phyloP scores from a whole-genome alignment of 2,329 filamentous ascomycete genomes.

The Xylariaceae sp. region DNA sequence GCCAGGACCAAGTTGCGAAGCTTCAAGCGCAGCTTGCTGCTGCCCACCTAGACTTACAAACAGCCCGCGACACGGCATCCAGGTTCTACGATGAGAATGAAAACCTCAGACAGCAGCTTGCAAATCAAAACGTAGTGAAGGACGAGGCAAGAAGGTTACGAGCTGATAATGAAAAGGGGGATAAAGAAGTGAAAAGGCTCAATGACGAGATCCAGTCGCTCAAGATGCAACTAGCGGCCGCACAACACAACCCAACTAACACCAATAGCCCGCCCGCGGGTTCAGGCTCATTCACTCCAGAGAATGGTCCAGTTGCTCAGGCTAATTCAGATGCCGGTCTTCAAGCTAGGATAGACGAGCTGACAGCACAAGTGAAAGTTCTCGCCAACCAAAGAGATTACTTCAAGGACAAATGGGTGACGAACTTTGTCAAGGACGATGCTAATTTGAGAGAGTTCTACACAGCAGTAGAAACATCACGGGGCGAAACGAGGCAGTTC shows the following conservation, averaged over 20 bases:
- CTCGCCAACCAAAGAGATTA: conserved; percentile 8
- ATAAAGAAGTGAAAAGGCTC: not conserved
- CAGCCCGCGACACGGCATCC: conserved; percentile 1
- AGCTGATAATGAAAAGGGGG: conserved; percentile 1
- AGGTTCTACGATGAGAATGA: conserved; percentile 1
- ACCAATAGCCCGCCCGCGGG: too few species aligned
- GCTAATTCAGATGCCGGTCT: not conserved
- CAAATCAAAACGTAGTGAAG: not conserved
- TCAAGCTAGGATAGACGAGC: not conserved
- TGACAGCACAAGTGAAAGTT: too few species aligned
- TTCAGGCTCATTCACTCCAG: too few species aligned
- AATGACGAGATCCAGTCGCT: conserved; percentile 2
- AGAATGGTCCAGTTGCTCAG: too few species aligned
- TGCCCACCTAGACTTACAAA: not conserved
- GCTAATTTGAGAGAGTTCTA: conserved; percentile 5
- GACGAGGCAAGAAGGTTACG: not conserved
- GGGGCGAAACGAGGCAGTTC: conserved; percentile 6
- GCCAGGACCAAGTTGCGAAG: not conserved
- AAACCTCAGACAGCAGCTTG: not conserved
- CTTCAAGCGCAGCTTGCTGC: not conserved
- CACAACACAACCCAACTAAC: not conserved
- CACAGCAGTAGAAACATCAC: conserved; percentile 9
- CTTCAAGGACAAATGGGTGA: conserved; percentile 8
- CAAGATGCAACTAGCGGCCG: not conserved
- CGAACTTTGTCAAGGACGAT: not conserved